Percentiles rank a stretch among this genome's conserved stretches.
Evolutionary conservation across 1,284 basidiomycete genomes (phyloP).

Genomic region (Phylloboletellus chloephorus): DNA sequence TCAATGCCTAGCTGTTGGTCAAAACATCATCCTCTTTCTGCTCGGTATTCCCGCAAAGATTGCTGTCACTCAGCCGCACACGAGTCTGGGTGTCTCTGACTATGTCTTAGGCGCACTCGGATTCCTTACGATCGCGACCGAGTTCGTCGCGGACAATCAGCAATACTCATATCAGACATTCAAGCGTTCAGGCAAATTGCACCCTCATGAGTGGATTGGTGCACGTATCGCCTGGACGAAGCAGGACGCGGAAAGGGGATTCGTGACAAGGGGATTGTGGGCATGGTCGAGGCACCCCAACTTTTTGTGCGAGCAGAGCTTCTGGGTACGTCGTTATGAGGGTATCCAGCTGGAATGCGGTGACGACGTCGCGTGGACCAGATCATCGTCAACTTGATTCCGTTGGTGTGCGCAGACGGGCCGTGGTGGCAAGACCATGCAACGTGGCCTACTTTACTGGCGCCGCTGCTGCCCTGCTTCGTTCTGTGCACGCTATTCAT

Average conservation of each 20-base stretch:
- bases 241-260: conserved; percentile 74
- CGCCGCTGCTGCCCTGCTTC: conserved; percentile 48
- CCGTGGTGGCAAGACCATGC: conserved; percentile 31
- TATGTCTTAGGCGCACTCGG: conserved; percentile 56
- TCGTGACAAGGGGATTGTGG: conserved; percentile 83
- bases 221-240: conserved; percentile 59
- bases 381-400: conserved; percentile 66
- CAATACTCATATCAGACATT: conserved; percentile 82
- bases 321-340: conserved; percentile 60
- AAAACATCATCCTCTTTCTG: conserved; percentile 77
- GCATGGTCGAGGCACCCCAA: conserved; percentile 87
- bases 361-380: conserved; percentile 24
- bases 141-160: conserved; percentile 87
- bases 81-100: conserved; percentile 57
- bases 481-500: conserved; percentile 66
- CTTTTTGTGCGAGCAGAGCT: conserved; percentile 82
- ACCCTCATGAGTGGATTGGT: conserved; percentile 56
- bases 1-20: conserved; percentile 48
- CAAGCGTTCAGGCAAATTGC: conserved; percentile 56
- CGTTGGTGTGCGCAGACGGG: conserved; percentile 47
- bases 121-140: conserved; percentile 55
- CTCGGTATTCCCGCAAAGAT: conserved; percentile 60
- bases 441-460: conserved; percentile 29
- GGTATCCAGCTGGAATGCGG: not conserved
- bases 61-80: conserved; percentile 54